These are phyloP conservation scores for Lyophyllum atratum DNA, from an alignment of 768 basidiomycete genomes.

Conservation along the genomic window DNA sequence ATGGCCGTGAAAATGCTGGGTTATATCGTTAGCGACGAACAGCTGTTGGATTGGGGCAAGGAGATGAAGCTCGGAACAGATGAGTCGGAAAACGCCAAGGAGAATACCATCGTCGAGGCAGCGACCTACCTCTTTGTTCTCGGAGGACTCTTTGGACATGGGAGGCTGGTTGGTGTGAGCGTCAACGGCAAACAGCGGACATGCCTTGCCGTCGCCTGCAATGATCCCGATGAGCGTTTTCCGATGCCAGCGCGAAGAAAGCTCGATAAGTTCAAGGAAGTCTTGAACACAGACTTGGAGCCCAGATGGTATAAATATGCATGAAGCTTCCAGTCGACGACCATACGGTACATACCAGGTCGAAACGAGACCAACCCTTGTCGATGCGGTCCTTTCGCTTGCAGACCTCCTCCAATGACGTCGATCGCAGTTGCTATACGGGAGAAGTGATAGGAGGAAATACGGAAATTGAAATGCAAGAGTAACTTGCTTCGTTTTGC, in stretches of 20 bases:
- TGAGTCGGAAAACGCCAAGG: neutral
- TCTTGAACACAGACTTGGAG: neutral
- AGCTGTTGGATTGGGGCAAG: neutral
- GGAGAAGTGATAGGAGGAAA: too few relatives aligned
- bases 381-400: too few relatives aligned
- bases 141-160: neutral
- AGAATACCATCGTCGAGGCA: neutral
- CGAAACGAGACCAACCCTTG: too few relatives aligned
- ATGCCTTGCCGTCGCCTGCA: neutral
- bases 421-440: too few relatives aligned
- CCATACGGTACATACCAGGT: too few relatives aligned
- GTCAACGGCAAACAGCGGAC: neutral
- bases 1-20: neutral
- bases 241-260: neutral
- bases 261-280: neutral
- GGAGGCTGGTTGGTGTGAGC: neutral
- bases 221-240: neutral
- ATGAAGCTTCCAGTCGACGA: neutral
- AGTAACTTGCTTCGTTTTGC: too few relatives aligned
- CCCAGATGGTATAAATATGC: slow-evolving; percentile 11
- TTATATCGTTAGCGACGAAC: neutral
- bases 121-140: neutral
- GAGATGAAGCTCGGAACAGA: neutral
- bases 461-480: too few relatives aligned
- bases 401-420: too few relatives aligned